phyloP scores from a whole-genome alignment of 2,329 filamentous ascomycete genomes.

The Dothiorella sarmentorum region DNA sequence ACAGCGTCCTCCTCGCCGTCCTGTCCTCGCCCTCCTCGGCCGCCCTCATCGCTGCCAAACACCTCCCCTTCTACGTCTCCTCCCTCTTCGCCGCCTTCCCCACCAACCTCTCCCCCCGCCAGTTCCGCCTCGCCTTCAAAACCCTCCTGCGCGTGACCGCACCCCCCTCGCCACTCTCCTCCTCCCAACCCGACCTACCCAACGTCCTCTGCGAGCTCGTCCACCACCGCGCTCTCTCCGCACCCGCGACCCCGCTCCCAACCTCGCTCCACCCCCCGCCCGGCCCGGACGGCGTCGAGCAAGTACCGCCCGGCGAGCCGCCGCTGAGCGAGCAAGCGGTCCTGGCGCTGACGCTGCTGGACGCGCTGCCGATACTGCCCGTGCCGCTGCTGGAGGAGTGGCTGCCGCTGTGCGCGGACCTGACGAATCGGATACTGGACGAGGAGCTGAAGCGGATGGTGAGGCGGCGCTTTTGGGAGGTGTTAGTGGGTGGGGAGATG shows the following conservation, averaged over 20 bases:
- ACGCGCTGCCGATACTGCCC: conserved; percentile 71
- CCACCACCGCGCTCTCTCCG: conserved; percentile 59
- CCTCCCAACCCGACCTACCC: conserved; percentile 71
- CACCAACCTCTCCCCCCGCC: conserved; percentile 69
- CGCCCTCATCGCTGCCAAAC: conserved; percentile 59
- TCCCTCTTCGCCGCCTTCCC: conserved; percentile 79
- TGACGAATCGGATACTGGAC: conserved; percentile 64
- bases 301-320: conserved; percentile 26
- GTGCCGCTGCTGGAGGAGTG: conserved; percentile 72
- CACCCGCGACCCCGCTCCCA: conserved; percentile 45
- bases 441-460: conserved; percentile 60
- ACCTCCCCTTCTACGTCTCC: conserved; percentile 81
- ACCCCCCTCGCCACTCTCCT: conserved; percentile 72
- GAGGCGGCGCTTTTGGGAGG: conserved; percentile 72
- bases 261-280: conserved; percentile 34
- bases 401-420: conserved; percentile 67
- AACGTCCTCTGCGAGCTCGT: conserved; percentile 78
- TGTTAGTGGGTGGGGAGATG: conserved; percentile 78
- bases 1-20: conserved; percentile 75
- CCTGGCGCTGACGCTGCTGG: conserved; percentile 71
- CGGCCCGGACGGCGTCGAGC: conserved; percentile 32
- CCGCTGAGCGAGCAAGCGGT: conserved; percentile 74
- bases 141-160: conserved; percentile 78
- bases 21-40: conserved; percentile 77
- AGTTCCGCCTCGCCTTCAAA: conserved; percentile 85